Conservation (phyloP, 2,329 filamentous ascomycete genomes). For the Colletotrichum tabaci region DNA sequence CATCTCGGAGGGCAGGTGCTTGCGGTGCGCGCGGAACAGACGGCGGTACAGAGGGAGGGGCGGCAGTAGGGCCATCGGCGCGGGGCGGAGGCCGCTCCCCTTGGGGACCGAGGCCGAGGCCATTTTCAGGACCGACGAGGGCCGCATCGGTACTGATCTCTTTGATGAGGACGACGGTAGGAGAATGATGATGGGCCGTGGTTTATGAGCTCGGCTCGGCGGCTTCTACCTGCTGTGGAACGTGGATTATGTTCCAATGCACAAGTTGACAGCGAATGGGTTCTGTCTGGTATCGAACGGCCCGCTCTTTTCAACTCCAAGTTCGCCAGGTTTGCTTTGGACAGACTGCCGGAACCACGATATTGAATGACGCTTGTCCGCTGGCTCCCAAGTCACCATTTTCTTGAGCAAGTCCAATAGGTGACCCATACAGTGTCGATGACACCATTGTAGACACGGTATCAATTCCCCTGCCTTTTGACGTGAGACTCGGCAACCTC, state of each 20-base stretch:
- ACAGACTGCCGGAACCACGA: neutral
- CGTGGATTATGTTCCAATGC: neutral
- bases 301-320: neutral
- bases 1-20: constrained; percentile 80
- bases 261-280: neutral
- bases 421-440: constrained; percentile 6
- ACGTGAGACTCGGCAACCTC: neutral
- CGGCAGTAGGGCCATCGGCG: constrained; percentile 80
- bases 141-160: constrained; percentile 11
- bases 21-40: constrained; percentile 87
- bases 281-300: neutral
- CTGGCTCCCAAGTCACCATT: constrained; percentile 1
- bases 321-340: neutral
- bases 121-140: constrained; percentile 38
- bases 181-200: too few relatives aligned
- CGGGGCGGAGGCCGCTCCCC: constrained; percentile 53
- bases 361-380: constrained; percentile 7
- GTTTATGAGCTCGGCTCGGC: neutral
- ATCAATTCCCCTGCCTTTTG: neutral
- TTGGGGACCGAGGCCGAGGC: constrained; percentile 55
- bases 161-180: neutral
- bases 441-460: rapidly evolving
- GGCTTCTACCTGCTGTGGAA: neutral
- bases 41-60: constrained; percentile 92
- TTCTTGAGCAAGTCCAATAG: neutral